Evolutionary conservation across 1,284 basidiomycete genomes (phyloP).

Genomic region (Entoloma clypeatum): DNA sequence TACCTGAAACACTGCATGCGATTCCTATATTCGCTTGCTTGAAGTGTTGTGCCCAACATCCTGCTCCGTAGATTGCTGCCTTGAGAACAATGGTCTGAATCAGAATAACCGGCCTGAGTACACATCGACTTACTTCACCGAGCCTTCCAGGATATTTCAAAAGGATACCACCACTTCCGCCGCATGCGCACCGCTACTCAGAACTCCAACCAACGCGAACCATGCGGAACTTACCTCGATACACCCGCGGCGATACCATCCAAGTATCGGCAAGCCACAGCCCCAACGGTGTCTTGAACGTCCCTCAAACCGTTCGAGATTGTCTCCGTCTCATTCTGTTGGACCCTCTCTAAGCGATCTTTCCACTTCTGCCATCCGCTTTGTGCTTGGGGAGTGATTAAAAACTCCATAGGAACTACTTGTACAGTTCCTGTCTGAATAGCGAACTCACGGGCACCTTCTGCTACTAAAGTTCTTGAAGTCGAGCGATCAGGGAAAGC

Average conservation of each 20-base stretch:
- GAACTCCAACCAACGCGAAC: neutral
- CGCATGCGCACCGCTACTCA: neutral
- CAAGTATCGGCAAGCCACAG: slow-evolving; percentile 46
- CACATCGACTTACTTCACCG: slow-evolving; percentile 51
- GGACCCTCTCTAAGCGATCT: slow-evolving; percentile 32
- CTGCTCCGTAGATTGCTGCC: slow-evolving; percentile 63
- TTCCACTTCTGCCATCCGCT: slow-evolving; percentile 64
- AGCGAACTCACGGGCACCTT: slow-evolving; percentile 53
- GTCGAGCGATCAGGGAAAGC: slow-evolving; percentile 1
- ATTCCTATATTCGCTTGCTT: slow-evolving; percentile 29
- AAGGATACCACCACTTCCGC: slow-evolving; percentile 62
- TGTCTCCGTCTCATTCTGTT: neutral
- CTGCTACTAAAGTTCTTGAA: slow-evolving; percentile 32
- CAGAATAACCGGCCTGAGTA: neutral
- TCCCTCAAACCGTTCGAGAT: slow-evolving; percentile 21
- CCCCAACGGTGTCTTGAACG: slow-evolving; percentile 75
- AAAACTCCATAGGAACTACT: slow-evolving; percentile 37
- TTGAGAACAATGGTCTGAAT: slow-evolving; percentile 22
- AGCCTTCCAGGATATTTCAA: slow-evolving; percentile 67
- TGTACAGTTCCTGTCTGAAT: slow-evolving; percentile 22
- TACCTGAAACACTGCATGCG: slow-evolving; percentile 72
- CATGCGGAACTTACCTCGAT: slow-evolving; percentile 52
- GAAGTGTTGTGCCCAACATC: slow-evolving; percentile 61
- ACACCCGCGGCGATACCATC: slow-evolving; percentile 63
- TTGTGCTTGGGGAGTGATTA: slow-evolving; percentile 47